Base-by-base conservation (phyloP, 1,284 basidiomycete genomes). In the Apiotrichum laibachii region DNA sequence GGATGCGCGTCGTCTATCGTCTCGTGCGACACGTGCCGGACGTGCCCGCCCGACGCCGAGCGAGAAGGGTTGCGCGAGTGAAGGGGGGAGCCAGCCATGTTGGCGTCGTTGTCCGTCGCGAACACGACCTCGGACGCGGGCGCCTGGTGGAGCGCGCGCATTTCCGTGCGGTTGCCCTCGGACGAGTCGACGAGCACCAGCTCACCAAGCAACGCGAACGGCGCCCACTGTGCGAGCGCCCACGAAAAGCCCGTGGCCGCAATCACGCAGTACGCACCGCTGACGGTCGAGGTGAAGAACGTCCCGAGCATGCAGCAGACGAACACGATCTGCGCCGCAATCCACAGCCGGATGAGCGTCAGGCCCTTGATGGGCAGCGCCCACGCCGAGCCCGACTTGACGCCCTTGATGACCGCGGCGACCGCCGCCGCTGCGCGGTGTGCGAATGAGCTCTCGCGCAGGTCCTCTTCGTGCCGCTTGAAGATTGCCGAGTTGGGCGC, bases 181-280 rank as follows among this genome's bases (percentile, higher is more conserved):
- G 61, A 45, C 46, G 55, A 19, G 61, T 79, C 77, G 43, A 77
- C 62, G 11, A 79, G 69, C 51, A 80, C 78, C 15, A 79, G 67
- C 56, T 80, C 78, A 47, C 77, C 78, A 6, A 78, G 68, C 62
- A 73, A 53, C n/a, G 57, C 55, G 13, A 57, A 60, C n/a, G 55
- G 55, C 12, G 51, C 63, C 75, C 81, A 82, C 59, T 79, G 78
- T 3, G 75, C 67, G 13, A 82, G 63, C 8, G 81, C 77, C 80
- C 81, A 82, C 40, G 76, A 78, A 60, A 83, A 78, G 1, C 82
- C 82, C 7, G 80, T 80, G 15, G 78, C 59, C 1, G 75, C 78
- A 31, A 84, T 77, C 43, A 83, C 69, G 8, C 72, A 43, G 52
- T 80, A 81, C 0, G 82, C 81, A 0, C 78, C 73, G 5, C 59